Percentiles rank a stretch among this genome's conserved stretches.
phyloP scores from a whole-genome alignment of 331 rosid species.

The Erythrophleum ivorense region DNA sequence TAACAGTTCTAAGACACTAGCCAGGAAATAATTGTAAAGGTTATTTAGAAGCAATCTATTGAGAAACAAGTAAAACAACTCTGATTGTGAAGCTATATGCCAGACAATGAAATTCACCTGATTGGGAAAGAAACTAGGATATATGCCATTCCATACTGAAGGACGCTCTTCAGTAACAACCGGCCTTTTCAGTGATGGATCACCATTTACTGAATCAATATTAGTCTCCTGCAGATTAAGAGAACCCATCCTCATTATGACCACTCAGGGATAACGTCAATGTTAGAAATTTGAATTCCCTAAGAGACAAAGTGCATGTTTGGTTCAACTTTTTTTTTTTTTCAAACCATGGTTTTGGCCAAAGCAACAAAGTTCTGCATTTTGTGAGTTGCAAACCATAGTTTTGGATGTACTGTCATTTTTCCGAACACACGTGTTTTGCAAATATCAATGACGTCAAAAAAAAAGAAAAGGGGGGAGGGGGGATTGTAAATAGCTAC shows the following conservation, averaged over 20 bases:
- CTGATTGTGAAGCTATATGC: not conserved
- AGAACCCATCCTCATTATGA: slow-evolving; percentile 30
- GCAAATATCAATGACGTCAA: slow-evolving; percentile 22
- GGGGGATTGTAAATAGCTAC: slow-evolving; percentile 1
- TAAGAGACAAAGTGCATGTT: slow-evolving; percentile 28
- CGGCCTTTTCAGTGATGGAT: slow-evolving; percentile 66
- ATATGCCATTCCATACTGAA: slow-evolving; percentile 64
- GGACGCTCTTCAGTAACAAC: slow-evolving; percentile 63
- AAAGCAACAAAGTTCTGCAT: too few species aligned
- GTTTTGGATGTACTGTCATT: too few species aligned
- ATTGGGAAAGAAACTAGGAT: slow-evolving; percentile 65
- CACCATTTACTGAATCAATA: slow-evolving; percentile 50
- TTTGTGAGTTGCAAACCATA: too few species aligned
- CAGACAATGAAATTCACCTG: slow-evolving; percentile 60
- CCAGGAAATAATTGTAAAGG: slow-evolving; percentile 1
- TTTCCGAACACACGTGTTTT: too few species aligned
- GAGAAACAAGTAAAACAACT: slow-evolving; percentile 2
- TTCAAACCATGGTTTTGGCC: too few species aligned
- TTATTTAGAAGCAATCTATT: not conserved
- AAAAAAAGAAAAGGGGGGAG: not conserved
- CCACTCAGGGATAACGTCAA: slow-evolving; percentile 19
- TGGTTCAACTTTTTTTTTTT: too few species aligned
- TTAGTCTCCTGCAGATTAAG: slow-evolving; percentile 62
- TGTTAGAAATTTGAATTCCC: slow-evolving; percentile 4
- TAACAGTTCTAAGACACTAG: not conserved